Percentiles rank a stretch among this genome's conserved stretches.
Evolutionary conservation across 2,329 filamentous ascomycete species (phyloP).

Genomic region (Monosporascus sp.): DNA sequence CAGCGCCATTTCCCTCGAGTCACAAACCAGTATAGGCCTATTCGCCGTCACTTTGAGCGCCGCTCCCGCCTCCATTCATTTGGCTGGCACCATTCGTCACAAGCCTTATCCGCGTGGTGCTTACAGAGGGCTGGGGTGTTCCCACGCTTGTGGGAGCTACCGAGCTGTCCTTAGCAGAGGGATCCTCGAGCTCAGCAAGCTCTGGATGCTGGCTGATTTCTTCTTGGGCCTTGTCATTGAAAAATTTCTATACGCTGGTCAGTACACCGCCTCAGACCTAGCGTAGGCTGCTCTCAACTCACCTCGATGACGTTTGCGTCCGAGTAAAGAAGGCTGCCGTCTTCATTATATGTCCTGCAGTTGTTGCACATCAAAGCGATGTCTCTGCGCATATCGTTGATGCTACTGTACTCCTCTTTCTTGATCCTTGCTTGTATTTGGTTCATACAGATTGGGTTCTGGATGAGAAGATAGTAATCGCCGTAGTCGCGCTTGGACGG

Average conservation of each 20-base stretch:
- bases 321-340: constrained; percentile 83
- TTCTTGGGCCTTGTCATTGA: constrained; percentile 47
- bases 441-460: constrained; percentile 91
- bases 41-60: constrained; percentile 24
- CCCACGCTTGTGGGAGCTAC: constrained; percentile 49
- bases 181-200: constrained; percentile 49
- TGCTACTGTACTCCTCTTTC: constrained; percentile 81
- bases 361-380: constrained; percentile 82
- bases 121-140: constrained; percentile 58
- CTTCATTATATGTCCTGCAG: constrained; percentile 94
- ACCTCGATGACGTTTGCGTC: constrained; percentile 94
- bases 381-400: constrained; percentile 77
- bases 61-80: constrained; percentile 14
- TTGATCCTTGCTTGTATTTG: constrained; percentile 93
- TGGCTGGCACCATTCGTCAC: constrained; percentile 25
- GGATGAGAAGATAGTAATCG: constrained; percentile 93
- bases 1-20: constrained; percentile 2
- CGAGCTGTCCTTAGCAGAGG: constrained; percentile 34
- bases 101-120: constrained; percentile 64
- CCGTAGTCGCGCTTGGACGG: constrained; percentile 85
- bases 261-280: constrained; percentile 26
- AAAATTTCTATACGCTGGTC: constrained; percentile 43
- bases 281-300: constrained; percentile 29
- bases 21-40: constrained; percentile 1
- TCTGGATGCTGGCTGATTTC: constrained; percentile 49